Percentiles rank a stretch among this genome's conserved stretches.
Conservation (phyloP, 768 basidiomycete species). For the Hygrophoropsis aurantiaca region DNA sequence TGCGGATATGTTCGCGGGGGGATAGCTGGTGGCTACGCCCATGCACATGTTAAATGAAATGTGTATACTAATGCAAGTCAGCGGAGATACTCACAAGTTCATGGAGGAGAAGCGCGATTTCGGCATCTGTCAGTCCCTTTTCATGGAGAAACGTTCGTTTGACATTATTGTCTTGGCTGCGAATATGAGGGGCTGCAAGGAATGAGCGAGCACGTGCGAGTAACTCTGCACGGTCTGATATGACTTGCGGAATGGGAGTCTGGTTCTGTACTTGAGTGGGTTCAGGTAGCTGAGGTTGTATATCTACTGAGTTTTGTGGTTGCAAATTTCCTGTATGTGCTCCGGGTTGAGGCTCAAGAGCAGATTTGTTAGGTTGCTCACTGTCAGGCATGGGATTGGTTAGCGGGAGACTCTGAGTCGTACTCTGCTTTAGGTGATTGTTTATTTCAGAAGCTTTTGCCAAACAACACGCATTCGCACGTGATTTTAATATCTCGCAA, state of each 20-base stretch:
- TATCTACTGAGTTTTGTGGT: no score
- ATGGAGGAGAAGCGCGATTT: constrained; percentile 58
- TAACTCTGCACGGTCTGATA: constrained; percentile 40
- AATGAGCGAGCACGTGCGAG: constrained; percentile 61
- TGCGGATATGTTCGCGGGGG: constrained; percentile 77
- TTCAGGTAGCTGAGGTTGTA: background rate
- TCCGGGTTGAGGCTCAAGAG: no score
- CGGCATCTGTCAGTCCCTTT: constrained; percentile 64
- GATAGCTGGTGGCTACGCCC: constrained; percentile 44
- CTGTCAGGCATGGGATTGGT: no score
- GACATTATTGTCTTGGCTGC: constrained; percentile 50
- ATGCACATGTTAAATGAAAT: constrained; percentile 1
- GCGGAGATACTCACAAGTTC: constrained; percentile 46
- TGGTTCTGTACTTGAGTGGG: background rate
- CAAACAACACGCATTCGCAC: no score
- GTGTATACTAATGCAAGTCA: background rate
- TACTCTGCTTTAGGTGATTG: no score
- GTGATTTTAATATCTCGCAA: no score
- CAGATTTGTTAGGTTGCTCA: no score
- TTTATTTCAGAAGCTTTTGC: no score
- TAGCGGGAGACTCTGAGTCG: no score
- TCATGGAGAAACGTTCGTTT: constrained; percentile 68
- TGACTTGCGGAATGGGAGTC: constrained; percentile 1
- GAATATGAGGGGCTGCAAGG: constrained; percentile 63
- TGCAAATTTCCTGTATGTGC: no score